Evolutionary conservation across 306 rosid genomes (phyloP).

Genomic region (Malus sylvestris): DNA sequence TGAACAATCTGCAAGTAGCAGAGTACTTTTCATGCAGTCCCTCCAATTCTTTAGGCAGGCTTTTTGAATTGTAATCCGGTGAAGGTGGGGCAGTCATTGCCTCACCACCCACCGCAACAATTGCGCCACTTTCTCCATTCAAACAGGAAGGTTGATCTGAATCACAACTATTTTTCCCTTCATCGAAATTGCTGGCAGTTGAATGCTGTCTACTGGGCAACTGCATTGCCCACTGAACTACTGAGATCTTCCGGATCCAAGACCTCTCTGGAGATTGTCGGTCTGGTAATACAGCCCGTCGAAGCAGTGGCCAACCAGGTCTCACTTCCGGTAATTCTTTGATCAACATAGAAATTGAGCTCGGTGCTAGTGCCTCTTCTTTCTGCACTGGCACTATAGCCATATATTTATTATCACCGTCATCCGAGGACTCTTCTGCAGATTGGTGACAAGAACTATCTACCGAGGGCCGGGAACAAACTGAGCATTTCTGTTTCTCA

Average conservation of each 20-base stretch:
- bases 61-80: conserved; percentile 27
- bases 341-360: conserved; percentile 29
- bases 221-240: conserved; percentile 96
- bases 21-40: conserved; percentile 81
- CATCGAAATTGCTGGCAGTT: conserved; percentile 22
- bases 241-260: conserved; percentile 44
- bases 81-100: conserved; percentile 26
- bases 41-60: conserved; percentile 60
- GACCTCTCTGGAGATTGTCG: conserved; percentile 22
- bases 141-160: conserved; percentile 33
- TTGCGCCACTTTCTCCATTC: conserved; percentile 64
- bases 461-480: conserved; percentile 39
- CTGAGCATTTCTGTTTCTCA: conserved; percentile 36
- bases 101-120: conserved; percentile 54
- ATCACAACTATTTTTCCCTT: conserved; percentile 17
- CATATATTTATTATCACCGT: conserved; percentile 35
- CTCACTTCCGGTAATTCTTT: conserved; percentile 42
- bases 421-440: conserved; percentile 32
- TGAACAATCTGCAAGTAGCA: conserved; percentile 67
- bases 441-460: conserved; percentile 27
- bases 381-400: conserved; percentile 67
- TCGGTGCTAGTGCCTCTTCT: conserved; percentile 22
- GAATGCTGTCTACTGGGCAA: conserved; percentile 55
- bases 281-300: conserved; percentile 27
- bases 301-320: conserved; percentile 97